These are phyloP conservation scores for Acanthamoeba lenticulata DNA, from an alignment of 208 protist species.

Conservation along the genomic window DNA sequence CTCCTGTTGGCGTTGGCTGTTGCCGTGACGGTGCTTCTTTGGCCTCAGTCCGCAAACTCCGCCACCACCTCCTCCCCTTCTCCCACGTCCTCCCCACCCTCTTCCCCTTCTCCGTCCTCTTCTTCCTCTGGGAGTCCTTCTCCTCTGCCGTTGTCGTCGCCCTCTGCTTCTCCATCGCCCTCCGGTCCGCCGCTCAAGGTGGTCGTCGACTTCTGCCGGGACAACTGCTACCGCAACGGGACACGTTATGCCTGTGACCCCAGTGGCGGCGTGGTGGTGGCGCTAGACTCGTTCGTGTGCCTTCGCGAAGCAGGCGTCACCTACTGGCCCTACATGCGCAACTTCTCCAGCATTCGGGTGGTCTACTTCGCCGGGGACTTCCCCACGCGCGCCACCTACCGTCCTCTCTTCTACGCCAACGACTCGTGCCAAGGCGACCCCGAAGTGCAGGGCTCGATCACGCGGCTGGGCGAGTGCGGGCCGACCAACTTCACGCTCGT, in stretches of 20 bases:
- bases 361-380: not conserved
- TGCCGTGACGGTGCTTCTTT: constrained; percentile 3
- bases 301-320: not conserved
- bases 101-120: not conserved
- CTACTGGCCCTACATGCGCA: not conserved
- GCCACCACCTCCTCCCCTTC: not conserved
- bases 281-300: not conserved
- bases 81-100: not conserved
- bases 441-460: not conserved
- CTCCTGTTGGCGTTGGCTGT: too few species aligned
- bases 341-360: not conserved
- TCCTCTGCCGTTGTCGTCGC: not conserved
- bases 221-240: not conserved
- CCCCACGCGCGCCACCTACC: not conserved
- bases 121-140: not conserved
- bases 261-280: not conserved
- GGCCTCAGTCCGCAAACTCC: not conserved
- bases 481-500: not conserved
- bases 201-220: not conserved
- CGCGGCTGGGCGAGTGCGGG: not conserved
- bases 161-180: not conserved
- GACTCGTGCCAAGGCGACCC: not conserved
- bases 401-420: not conserved
- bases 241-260: not conserved
- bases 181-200: not conserved